Base-by-base conservation (phyloP, 2,329 filamentous ascomycete species). In the Lecanicillium sp. region DNA sequence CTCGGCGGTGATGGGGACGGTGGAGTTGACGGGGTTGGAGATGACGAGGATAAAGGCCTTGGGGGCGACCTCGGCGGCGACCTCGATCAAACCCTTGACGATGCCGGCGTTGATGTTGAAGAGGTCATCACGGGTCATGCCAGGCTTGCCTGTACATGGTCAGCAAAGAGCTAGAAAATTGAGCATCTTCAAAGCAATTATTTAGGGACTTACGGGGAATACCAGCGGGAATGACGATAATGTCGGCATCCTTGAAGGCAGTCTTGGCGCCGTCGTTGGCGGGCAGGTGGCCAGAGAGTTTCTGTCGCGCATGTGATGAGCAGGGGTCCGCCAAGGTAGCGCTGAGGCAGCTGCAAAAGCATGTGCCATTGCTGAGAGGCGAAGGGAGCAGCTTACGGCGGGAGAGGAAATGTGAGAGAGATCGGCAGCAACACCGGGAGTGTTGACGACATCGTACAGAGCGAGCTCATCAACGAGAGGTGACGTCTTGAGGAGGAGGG, bases 91-190 rank as follows among this genome's bases (percentile, higher is more conserved):
- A 53, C 87, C 88, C 70, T 92, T 87, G 60, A 98, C 92, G 59
- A 98, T 98, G 56, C 89, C 87, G 45, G 92, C 92, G 65, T 98
- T 98, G 76, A 96, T 95, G 72, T 96, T 96, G 84, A 98, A 98
- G 44, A 98, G 86, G 62, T 97, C 92, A 58, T 98, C 92, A 71
- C 92, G 88, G 66, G 86, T 96, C 92, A 98, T 98, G 58, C 92
- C 92, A 55, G 92, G 92, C 78, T 97, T 97, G 70, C 90, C 90
- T 96, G 49, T 43, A 43, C 30, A 13, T 37, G 19, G 49, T 53
- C 32, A 57, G 49, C 55, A 41, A 52, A 47, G 44, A n/a, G n/a
- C n/a, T n/a, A n/a, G n/a, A n/a, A n/a, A n/a, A n/a, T n/a, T n/a
- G n/a, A n/a, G n/a, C n/a, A n/a, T n/a, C 39, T 47, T 29, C 10